Evolutionary conservation across 1,139 yeast species (phyloP).

Genomic region (Casaregolazyma suthepensis): DNA sequence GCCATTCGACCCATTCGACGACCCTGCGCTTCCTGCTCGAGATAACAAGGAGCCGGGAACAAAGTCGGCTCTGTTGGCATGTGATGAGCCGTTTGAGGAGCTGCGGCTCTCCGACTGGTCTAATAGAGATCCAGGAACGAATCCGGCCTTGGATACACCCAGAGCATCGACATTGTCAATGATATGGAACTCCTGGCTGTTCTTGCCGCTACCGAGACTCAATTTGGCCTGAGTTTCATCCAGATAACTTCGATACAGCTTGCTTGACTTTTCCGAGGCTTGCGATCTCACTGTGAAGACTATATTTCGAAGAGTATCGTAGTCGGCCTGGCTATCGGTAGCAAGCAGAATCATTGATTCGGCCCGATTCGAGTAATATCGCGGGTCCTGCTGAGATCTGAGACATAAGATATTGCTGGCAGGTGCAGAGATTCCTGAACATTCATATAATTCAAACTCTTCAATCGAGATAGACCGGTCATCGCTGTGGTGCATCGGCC

Average conservation of each 20-base stretch:
- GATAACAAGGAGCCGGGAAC: neutral
- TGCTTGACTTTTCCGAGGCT: conserved; percentile 14
- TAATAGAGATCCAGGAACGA: conserved; percentile 6
- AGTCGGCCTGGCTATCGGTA: conserved; percentile 25
- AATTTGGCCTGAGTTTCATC: neutral
- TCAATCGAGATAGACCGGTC: conserved; percentile 12
- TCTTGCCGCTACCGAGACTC: neutral
- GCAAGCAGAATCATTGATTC: conserved; percentile 24
- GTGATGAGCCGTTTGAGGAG: neutral
- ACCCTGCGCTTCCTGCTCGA: neutral
- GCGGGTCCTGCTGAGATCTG: conserved; percentile 26
- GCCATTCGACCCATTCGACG: neutral
- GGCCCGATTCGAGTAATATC: conserved; percentile 20
- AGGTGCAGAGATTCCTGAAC: conserved; percentile 17
- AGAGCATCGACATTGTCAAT: conserved; percentile 3
- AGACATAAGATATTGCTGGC: conserved; percentile 23
- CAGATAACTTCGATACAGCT: conserved; percentile 3
- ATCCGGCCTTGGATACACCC: neutral
- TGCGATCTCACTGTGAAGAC: conserved; percentile 27
- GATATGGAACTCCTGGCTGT: conserved; percentile 1
- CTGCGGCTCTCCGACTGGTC: conserved; percentile 9
- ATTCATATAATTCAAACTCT: conserved; percentile 25
- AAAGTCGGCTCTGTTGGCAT: neutral
- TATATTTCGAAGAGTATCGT: conserved; percentile 26
- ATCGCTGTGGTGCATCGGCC: conserved; percentile 2